Conservation (phyloP, 768 basidiomycete genomes). For the Tubosaeta sp. region DNA sequence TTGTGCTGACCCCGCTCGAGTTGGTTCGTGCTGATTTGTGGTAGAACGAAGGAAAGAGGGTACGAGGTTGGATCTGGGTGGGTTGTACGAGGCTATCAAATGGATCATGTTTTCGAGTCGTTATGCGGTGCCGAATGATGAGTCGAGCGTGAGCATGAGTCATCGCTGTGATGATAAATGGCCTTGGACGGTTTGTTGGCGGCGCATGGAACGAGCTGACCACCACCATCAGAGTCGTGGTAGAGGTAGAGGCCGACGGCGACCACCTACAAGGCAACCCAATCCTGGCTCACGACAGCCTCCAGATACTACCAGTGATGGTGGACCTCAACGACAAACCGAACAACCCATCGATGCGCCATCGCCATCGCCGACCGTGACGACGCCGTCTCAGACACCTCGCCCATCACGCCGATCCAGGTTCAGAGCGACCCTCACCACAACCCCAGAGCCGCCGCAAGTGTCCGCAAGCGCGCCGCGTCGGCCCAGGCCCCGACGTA, state of each 20-base stretch:
- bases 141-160: neutral
- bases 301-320: neutral
- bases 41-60: neutral
- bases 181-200: neutral
- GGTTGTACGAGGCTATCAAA: conserved; percentile 42
- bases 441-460: conserved; percentile 2
- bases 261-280: neutral
- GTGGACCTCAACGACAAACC: neutral
- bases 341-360: neutral
- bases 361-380: neutral
- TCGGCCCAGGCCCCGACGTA: conserved; percentile 7
- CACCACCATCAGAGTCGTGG: neutral
- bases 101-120: conserved; percentile 51
- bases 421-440: conserved; percentile 37
- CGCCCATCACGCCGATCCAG: conserved; percentile 30
- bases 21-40: conserved; percentile 9
- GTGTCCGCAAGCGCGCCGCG: conserved; percentile 2
- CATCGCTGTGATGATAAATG: neutral
- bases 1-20: conserved; percentile 27
- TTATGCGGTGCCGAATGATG: neutral
- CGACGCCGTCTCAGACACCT: neutral
- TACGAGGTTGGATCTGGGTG: conserved; percentile 16
- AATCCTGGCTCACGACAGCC: neutral
- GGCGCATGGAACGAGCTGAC: conserved; percentile 9
- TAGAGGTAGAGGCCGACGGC: conserved; percentile 8